Evolutionary conservation across 306 rosid genomes (phyloP).

Genomic region (Alnus rubra): DNA sequence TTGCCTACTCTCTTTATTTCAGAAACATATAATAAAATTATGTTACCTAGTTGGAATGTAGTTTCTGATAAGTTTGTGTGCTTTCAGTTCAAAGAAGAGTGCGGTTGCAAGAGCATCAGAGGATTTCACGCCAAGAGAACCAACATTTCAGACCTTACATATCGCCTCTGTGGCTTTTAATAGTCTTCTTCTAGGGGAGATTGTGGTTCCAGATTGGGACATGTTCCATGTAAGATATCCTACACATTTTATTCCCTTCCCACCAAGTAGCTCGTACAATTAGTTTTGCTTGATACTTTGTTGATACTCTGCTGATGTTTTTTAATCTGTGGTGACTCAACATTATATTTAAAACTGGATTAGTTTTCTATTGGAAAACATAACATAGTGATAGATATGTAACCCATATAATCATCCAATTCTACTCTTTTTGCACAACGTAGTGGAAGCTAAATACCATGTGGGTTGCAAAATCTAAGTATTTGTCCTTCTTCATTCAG

Average conservation of each 20-base stretch:
- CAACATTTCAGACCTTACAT: slow-evolving; percentile 72
- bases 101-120: slow-evolving; percentile 73
- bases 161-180: slow-evolving; percentile 69
- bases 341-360: not conserved
- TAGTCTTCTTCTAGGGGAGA: slow-evolving; percentile 75
- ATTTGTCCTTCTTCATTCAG: slow-evolving; percentile 34
- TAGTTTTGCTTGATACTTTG: slow-evolving; percentile 7
- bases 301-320: slow-evolving; percentile 9
- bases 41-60: not conserved
- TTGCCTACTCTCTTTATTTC: slow-evolving; percentile 10
- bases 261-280: not conserved
- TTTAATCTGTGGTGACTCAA: not conserved
- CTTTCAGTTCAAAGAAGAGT: slow-evolving; percentile 59
- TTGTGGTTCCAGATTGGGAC: slow-evolving; percentile 80
- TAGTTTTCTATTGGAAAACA: not conserved
- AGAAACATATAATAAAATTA: not conserved
- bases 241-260: slow-evolving; percentile 1
- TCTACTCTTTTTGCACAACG: not conserved
- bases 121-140: slow-evolving; percentile 81
- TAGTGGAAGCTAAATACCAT: slow-evolving; percentile 1
- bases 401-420: not conserved
- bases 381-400: not conserved
- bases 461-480: not conserved
- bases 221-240: slow-evolving; percentile 63
- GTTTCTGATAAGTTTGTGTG: slow-evolving; percentile 13